These are phyloP conservation scores for Babesia bovis DNA, from an alignment of 169 alveolate genomes.

Conservation along the genomic window DNA sequence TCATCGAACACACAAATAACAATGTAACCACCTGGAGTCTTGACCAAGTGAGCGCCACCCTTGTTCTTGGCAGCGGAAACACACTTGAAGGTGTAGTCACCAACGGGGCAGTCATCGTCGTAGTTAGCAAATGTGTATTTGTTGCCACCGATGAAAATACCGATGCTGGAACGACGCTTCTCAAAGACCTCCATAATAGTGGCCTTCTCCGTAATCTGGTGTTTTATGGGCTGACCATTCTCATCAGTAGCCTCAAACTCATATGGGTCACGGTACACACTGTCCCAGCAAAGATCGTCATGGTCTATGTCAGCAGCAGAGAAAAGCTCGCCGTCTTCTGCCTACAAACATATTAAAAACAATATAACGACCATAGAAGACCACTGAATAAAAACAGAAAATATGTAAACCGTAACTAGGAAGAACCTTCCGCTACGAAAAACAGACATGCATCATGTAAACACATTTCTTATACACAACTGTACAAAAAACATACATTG, in stretches of 20 bases:
- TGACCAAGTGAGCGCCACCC: slow-evolving; percentile 77
- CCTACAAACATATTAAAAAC: slow-evolving; percentile 3
- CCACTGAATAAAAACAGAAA: not conserved
- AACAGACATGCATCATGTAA: not conserved
- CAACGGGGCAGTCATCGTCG: slow-evolving; percentile 69
- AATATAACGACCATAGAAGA: not conserved
- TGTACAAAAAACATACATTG: slow-evolving; percentile 26
- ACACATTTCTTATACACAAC: not conserved
- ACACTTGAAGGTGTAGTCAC: slow-evolving; percentile 68
- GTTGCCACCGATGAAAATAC: slow-evolving; percentile 77
- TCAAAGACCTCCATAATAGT: slow-evolving; percentile 63
- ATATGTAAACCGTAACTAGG: not conserved
- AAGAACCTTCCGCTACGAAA: not conserved
- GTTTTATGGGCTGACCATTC: slow-evolving; percentile 44
- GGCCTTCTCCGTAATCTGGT: slow-evolving; percentile 52
- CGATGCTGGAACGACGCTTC: slow-evolving; percentile 68
- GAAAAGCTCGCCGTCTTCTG: slow-evolving; percentile 64
- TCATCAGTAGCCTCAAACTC: slow-evolving; percentile 53
- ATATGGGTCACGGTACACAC: slow-evolving; percentile 61
- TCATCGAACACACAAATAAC: slow-evolving; percentile 74
- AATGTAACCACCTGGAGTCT: slow-evolving; percentile 73
- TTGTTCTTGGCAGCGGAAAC: slow-evolving; percentile 74
- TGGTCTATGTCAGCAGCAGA: slow-evolving; percentile 66
- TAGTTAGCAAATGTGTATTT: slow-evolving; percentile 73
- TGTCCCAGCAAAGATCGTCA: slow-evolving; percentile 63